These are phyloP conservation scores for Aspergillus sp. DNA, from an alignment of 2,329 filamentous ascomycete species.

Conservation along the genomic window DNA sequence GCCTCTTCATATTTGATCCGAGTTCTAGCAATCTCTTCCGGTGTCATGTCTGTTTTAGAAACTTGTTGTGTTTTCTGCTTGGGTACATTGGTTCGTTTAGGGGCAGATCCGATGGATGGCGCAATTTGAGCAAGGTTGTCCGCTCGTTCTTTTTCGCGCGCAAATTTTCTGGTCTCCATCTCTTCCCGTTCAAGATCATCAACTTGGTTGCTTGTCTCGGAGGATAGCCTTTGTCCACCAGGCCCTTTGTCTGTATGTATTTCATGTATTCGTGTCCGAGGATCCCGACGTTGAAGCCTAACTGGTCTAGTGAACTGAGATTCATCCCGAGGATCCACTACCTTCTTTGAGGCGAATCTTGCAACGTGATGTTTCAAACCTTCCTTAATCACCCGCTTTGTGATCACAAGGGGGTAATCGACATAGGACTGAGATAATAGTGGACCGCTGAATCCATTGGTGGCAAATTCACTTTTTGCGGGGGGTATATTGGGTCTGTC, in stretches of 20 bases:
- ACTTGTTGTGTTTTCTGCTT: conserved; percentile 85
- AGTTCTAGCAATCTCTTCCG: conserved; percentile 67
- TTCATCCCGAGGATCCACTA: conserved; percentile 70
- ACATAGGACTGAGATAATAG: conserved; percentile 41
- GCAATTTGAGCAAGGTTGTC: conserved; percentile 91
- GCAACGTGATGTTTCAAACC: conserved; percentile 85
- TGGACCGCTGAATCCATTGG: conserved; percentile 45
- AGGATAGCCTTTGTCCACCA: conserved; percentile 37
- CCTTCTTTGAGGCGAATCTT: conserved; percentile 67
- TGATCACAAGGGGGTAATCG: conserved; percentile 74
- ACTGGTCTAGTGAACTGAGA: conserved; percentile 84
- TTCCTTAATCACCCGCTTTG: conserved; percentile 75
- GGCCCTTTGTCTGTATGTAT: conserved; percentile 51
- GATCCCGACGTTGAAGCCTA: conserved; percentile 84
- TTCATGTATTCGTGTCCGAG: conserved; percentile 60
- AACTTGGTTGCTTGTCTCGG: conserved; percentile 46
- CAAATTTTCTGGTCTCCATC: conserved; percentile 62
- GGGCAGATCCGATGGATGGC: conserved; percentile 68
- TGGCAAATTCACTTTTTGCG: conserved; percentile 31
- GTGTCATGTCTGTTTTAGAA: conserved; percentile 73
- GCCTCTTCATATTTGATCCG: conserved; percentile 85
- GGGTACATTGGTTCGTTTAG: conserved; percentile 65
- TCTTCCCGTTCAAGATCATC: conserved; percentile 67
- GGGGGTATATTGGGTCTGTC: conserved; percentile 22
- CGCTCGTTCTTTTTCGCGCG: conserved; percentile 81